Evolutionary conservation across 768 basidiomycete genomes (phyloP), one percentile per base, ranked within the genome.

Genomic region (Mrakia gelida): DNA sequence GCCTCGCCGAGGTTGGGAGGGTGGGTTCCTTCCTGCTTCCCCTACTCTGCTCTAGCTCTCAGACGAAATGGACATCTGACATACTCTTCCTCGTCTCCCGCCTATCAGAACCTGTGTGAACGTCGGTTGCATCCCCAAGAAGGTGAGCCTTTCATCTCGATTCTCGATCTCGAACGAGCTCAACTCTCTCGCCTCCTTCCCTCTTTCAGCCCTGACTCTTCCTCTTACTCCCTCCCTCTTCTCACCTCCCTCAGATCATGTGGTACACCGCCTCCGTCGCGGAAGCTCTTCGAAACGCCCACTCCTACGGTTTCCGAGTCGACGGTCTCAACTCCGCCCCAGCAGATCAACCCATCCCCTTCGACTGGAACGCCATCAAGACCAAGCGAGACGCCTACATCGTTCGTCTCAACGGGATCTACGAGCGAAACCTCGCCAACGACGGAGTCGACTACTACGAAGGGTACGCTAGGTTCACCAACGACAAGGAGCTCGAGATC

Each of bases 81-180:
- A 5, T 30, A 45, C 45, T 41, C 21, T 7, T 43, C 41, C 18
- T 3, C 32, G 2, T 28, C 0, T 10, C 18, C 2, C 3, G 1
- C 15, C 15, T 45, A 28, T 54, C 26, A 78, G 96, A 73, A 98
- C 96, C 54, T 99, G 97, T 83, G 97, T 99, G 79, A 98, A 98
- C 84, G 96, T 99, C 79, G 96, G 94, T 82, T 98, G 96, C 86
- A 94, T 99, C 8, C 97, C 97, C 23, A 99, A 99, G 86, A 99
- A 97, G 87, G 94, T 90, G 71, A 70, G 86, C 81, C 41, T 2
- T 2, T 34, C 34, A 21, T 63, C 41, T 72, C 49, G 71, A 43
- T 23, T 18, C 38, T 67, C n/a, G 34, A 49, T 71, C 65, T 70
- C 52, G 70, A n/a, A 23, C 68, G n/a, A 68, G 43, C 75, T 79